These are phyloP conservation scores for Trichocomaceae sp. DNA, from an alignment of 2,329 filamentous ascomycete species.

Conservation along the genomic window DNA sequence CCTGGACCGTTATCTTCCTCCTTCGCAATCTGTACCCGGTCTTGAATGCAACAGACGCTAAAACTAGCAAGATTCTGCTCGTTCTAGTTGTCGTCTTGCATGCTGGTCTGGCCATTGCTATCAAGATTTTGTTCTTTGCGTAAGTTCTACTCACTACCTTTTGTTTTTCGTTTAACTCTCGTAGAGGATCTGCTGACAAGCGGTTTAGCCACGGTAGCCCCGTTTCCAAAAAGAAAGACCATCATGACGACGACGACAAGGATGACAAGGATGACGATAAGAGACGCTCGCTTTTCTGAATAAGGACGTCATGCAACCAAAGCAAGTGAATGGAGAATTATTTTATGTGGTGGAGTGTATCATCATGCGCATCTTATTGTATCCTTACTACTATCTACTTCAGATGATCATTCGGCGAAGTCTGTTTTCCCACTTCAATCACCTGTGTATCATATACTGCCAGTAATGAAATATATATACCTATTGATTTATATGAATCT, in stretches of 20 bases:
- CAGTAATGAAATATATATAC: background rate
- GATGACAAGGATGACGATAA: slow-evolving; percentile 22
- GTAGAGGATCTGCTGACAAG: slow-evolving; percentile 12
- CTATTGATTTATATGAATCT: background rate
- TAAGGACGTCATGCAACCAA: background rate
- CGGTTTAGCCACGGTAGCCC: slow-evolving; percentile 55
- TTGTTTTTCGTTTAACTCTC: background rate
- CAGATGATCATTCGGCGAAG: background rate
- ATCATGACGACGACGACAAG: slow-evolving; percentile 22
- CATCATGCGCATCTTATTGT: background rate
- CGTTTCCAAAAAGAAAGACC: slow-evolving; percentile 39
- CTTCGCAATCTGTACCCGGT: slow-evolving; percentile 85
- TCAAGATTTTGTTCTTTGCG: slow-evolving; percentile 96
- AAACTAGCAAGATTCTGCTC: slow-evolving; percentile 82
- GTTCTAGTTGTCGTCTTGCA: slow-evolving; percentile 79
- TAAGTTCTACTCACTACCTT: slow-evolving; percentile 32
- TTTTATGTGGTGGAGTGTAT: background rate
- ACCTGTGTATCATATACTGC: background rate
- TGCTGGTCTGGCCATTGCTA: slow-evolving; percentile 81
- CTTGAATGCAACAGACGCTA: slow-evolving; percentile 82
- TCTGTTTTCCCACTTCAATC: background rate
- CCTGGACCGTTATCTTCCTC: slow-evolving; percentile 73
- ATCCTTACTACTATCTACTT: background rate
- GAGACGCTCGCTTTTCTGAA: slow-evolving; percentile 24
- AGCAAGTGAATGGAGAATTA: background rate